Evolutionary conservation across 2,329 filamentous ascomycete genomes (phyloP), one percentile per base, ranked within the genome.

Genomic region (Colletotrichum cereale): DNA sequence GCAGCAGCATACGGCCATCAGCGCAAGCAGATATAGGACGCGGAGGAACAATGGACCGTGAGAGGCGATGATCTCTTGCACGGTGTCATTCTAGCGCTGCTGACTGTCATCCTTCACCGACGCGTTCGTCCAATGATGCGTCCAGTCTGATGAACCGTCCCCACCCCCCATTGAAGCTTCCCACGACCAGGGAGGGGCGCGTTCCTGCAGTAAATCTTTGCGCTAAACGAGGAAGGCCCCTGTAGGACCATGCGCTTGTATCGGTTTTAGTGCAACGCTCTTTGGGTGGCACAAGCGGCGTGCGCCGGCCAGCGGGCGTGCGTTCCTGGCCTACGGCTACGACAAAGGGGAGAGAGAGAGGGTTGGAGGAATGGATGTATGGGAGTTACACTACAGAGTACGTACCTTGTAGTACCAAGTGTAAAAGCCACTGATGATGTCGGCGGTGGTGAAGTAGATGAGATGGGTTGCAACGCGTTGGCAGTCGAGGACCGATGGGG

Each of bases 201-300:
- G 72, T 74, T 74, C 72, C 72, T 74, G 70, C 70, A 72, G 64
- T 48, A 58, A 61, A 73, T 65, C 72, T 64, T 36, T 65, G 72
- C 68, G 50, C 50, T 62, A 62, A 56, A 47, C 70, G 40, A 61
- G 70, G 70, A 48, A 16, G 31, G 47, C 55, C 70, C 70, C 57
- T 72, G 70, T 62, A 62, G n/a, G 29, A 57, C 60, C 40, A 57
- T 72, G 56, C 56, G 44, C 42, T 63, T 58, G 70, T 64, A 47
- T 66, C 66, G 55, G 57, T 62, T 65, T 66, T 66, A 71, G 70
- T 72, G 67, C 56, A 71, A 69, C 65, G 65, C 60, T 72, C 26
- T 50, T 64, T 55, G 50, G 65, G 58, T 65, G 58, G 69, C 69
- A 57, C 58, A 60, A 57, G 34, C 56, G 26, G 55, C 57, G 47